Conservation (phyloP, 768 basidiomycete species). For the Russula emetica region DNA sequence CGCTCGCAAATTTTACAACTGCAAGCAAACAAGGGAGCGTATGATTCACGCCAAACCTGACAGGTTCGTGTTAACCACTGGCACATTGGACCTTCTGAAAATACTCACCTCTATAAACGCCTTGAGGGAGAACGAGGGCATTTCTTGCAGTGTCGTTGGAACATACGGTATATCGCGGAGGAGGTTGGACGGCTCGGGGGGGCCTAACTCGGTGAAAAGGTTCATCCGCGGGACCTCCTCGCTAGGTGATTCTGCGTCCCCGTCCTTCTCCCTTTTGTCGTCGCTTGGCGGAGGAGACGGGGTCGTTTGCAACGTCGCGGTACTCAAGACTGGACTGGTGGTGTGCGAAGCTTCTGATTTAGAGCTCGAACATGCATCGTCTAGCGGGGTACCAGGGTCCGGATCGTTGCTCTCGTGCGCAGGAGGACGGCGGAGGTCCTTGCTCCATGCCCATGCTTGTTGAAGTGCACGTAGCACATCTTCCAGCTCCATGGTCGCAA, state of each 20-base stretch:
- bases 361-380: slow-evolving; percentile 49
- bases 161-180: slow-evolving; percentile 66
- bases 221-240: slow-evolving; percentile 30
- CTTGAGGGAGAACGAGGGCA: slow-evolving; percentile 35
- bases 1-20: slow-evolving; percentile 71
- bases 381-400: slow-evolving; percentile 30
- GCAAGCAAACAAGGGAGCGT: slow-evolving; percentile 66
- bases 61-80: slow-evolving; percentile 3
- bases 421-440: slow-evolving; percentile 53
- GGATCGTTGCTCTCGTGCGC: slow-evolving; percentile 15
- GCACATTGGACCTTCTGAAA: not conserved
- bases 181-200: slow-evolving; percentile 56
- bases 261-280: slow-evolving; percentile 38
- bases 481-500: slow-evolving; percentile 53
- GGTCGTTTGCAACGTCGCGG: slow-evolving; percentile 72
- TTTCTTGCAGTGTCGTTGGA: slow-evolving; percentile 56
- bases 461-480: slow-evolving; percentile 56
- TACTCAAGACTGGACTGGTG: slow-evolving; percentile 71
- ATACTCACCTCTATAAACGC: slow-evolving; percentile 51
- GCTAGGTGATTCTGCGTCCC: slow-evolving; percentile 32
- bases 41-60: slow-evolving; percentile 73
- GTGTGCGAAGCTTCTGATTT: slow-evolving; percentile 50
- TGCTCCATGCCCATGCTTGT: slow-evolving; percentile 63
- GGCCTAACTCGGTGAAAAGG: slow-evolving; percentile 46
- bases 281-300: slow-evolving; percentile 62